Base-by-base conservation (phyloP, 768 basidiomycete species). In the Tremella fuciformis region DNA sequence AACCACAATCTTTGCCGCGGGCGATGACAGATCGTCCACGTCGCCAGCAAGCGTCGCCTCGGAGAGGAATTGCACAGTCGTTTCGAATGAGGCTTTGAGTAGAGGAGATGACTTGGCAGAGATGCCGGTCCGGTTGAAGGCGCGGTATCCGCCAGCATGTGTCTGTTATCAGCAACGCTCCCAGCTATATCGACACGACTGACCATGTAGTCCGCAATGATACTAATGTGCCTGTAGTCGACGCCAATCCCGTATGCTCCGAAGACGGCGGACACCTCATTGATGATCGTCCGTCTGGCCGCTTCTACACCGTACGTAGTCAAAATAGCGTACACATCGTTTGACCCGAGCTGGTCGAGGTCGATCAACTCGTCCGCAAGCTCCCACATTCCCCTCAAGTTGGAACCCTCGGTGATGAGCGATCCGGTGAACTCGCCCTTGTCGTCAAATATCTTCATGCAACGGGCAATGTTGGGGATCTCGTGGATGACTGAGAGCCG, bases 181-280 rank as follows among this genome's bases (percentile, higher is more conserved):
- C 19, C 3, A 50, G 49, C 16, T 37, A 24, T n/a, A 50, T 18
- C n/a, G 16, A 9, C 18, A 21, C 41, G 51, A 69, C 87, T 66
- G 71, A 94, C 94, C 96, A 99, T 99, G 76, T 98, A 99, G 77
- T 99, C 96, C 13, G 96, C 96, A 75, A 99, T 96, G 63, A 99
- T 82, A 69, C 94, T 91, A 49, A 98, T 81, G 80, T 99, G 96
- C 48, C 96, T 85, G 63, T 84, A 83, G 78, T 98, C 87, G 58
- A 99, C 94, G 59, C 89, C 88, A 69, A 99, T 99, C 71, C 86
- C 93, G 81, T 99, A 99, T 2, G 87, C 91, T 6, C 84, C 86
- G 77, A 99, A 99, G 42, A 99, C 91, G 18, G 85, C 56, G 18
- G 87, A 83, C 79, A 99, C 88, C 78, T 99, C 96, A 52, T 83